phyloP scores from a whole-genome alignment of 352 stramenopile species.

The Phytophthora hybrid region DNA sequence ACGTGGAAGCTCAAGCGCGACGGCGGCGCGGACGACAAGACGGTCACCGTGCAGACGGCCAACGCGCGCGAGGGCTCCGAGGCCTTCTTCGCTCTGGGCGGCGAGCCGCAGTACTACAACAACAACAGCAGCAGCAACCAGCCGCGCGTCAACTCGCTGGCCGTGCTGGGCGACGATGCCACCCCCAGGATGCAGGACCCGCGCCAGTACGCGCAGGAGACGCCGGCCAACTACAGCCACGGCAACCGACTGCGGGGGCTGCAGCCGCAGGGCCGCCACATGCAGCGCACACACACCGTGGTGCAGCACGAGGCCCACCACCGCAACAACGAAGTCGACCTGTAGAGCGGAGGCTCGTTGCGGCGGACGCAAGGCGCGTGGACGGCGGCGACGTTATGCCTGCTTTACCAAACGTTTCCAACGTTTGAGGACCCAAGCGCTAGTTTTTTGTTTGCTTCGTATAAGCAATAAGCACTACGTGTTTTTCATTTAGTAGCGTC shows the following conservation, averaged over 20 bases:
- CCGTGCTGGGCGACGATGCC: conserved; percentile 48
- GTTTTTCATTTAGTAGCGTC: conserved; percentile 33
- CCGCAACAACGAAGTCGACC: conserved; percentile 61
- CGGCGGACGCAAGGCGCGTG: conserved; percentile 16
- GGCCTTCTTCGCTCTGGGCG: conserved; percentile 57
- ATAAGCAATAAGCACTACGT: conserved; percentile 40
- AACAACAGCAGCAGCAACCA: conserved; percentile 16
- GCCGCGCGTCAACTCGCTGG: conserved; percentile 41
- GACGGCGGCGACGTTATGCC: conserved; percentile 18
- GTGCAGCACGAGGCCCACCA: conserved; percentile 36
- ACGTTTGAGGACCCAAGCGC: conserved; percentile 33
- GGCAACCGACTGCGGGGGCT: conserved; percentile 32
- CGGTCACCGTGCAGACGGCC: conserved; percentile 48
- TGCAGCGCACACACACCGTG: conserved; percentile 37
- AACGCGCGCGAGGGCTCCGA: conserved; percentile 62
- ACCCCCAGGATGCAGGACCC: conserved; percentile 41
- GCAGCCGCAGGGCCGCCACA: conserved; percentile 33
- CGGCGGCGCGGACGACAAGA: conserved; percentile 57
- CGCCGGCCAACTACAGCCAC: conserved; percentile 33
- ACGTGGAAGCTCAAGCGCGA: conserved; percentile 85
- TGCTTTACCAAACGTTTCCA: too few species aligned
- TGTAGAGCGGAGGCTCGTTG: conserved; percentile 28
- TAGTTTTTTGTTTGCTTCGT: conserved; percentile 43
- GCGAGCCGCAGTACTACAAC: conserved; percentile 49
- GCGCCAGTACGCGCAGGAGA: conserved; percentile 41